Evolutionary conservation across 139 green algal genomes (phyloP), one percentile per base, ranked within the genome.

Genomic region (Chloropicon primus): DNA sequence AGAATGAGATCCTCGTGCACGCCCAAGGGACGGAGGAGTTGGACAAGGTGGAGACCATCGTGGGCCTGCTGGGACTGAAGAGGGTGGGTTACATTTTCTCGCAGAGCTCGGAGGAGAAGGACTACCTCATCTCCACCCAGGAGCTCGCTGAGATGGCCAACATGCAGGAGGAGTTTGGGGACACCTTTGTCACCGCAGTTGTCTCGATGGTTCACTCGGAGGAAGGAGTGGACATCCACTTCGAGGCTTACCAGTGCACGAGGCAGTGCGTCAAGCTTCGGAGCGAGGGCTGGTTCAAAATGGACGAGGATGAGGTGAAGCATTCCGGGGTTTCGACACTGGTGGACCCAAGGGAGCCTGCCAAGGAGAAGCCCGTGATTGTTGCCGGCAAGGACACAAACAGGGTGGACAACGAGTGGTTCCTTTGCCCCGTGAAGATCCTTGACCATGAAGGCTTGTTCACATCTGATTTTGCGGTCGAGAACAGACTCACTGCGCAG

Each of bases 341-440:
- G 26, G 54, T 71, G 1, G 81, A 91, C 71, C 17, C 54, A 29
- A 87, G 91, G 83, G 89, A 96, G 73, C 87, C 90, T 0, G 79
- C 77, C 2, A 73, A 90, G 5, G 82, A 91, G 74, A 23, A 82
- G 71, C 87, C 92, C 0, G 85, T 79, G 75, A 53, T 79, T 2
- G 21, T 71, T 25, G 79, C 81, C 79, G 90, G 87, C 72, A 97
- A 95, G 84, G 95, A 98, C 74, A 79, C 86, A 21, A 83, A 76
- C 17, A 91, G 96, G 77, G 89, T 97, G 3, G 95, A 99, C 84
- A 97, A 96, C 82, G 94, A 99, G 86, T 97, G 91, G 77, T 98
- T 98, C 80, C 85, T 99, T 72, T 86, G 93, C 62, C 86, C 94
- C 5, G 86, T 97, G 26, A 87, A 88, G 26, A 98, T 99, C 78